Evolutionary conservation across 78 protist species (phyloP).

Genomic region (Monocercomonoides exilis): DNA sequence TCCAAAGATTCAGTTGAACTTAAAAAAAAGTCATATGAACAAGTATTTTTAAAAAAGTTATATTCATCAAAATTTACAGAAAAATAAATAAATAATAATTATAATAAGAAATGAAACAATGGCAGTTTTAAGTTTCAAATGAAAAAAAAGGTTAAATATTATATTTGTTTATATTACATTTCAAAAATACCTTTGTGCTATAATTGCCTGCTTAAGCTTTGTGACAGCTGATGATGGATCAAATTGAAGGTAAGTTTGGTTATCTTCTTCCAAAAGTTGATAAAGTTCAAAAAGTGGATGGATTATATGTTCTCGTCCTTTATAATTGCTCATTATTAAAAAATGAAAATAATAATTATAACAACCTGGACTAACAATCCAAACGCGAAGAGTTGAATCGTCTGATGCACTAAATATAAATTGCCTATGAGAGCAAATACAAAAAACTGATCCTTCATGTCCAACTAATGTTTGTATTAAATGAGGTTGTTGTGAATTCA

Average conservation of each 20-base stretch:
- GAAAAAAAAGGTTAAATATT: too few relatives aligned
- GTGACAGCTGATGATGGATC: neutral
- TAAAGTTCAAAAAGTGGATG: neutral
- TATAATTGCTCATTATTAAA: too few relatives aligned
- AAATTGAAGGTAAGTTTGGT: neutral
- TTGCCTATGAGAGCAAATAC: neutral
- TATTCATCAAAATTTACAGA: too few relatives aligned
- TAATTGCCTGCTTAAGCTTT: neutral
- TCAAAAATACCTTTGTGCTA: neutral
- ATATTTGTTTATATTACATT: too few relatives aligned
- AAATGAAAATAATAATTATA: too few relatives aligned
- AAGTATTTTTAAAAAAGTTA: too few relatives aligned
- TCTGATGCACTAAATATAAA: neutral
- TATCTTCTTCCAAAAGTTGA: neutral
- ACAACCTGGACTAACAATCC: neutral
- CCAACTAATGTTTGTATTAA: neutral
- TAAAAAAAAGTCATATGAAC: too few relatives aligned
- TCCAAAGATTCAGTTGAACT: too few relatives aligned
- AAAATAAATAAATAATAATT: too few relatives aligned
- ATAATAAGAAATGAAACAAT: too few relatives aligned
- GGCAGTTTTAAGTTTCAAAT: too few relatives aligned
- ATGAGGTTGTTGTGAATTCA: neutral
- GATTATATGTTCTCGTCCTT: neutral
- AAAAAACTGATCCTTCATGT: neutral
- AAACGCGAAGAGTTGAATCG: neutral